A percentile compares a stretch with the other conserved stretches of the same genome.
phyloP scores from a whole-genome alignment of 257 asterid species.

The Solanum acaule region DNA sequence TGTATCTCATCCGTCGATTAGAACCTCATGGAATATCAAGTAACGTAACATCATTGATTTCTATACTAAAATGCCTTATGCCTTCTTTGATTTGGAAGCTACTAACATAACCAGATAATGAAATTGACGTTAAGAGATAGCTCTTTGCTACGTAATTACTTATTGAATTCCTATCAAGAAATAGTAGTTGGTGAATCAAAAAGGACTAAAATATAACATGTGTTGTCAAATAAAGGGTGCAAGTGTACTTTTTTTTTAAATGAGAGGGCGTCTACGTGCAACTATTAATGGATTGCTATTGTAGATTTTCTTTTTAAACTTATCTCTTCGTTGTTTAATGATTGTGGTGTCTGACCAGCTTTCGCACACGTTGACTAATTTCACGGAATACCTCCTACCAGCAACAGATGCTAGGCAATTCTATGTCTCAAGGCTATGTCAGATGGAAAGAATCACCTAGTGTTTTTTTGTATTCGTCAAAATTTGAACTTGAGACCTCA shows the following conservation, averaged over 20 bases:
- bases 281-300: neutral
- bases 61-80: neutral
- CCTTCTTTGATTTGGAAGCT: neutral
- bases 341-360: neutral
- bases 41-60: neutral
- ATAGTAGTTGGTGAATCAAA: neutral
- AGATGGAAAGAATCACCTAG: neutral
- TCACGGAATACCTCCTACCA: too few relatives aligned
- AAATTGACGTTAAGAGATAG: neutral
- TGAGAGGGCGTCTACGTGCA: neutral
- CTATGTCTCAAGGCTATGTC: too few relatives aligned
- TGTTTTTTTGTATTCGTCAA: fast-evolving
- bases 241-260: neutral
- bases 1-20: neutral
- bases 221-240: neutral
- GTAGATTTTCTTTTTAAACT: neutral
- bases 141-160: neutral
- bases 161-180: neutral
- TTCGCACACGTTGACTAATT: too few relatives aligned
- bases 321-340: neutral
- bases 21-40: neutral
- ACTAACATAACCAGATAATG: neutral
- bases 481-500: too few relatives aligned
- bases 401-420: too few relatives aligned
- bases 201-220: neutral